Percentiles rank a stretch among this genome's conserved stretches.
These are phyloP conservation scores for Pythium chondricola DNA, from an alignment of 352 stramenopile genomes.

Conservation along the genomic window DNA sequence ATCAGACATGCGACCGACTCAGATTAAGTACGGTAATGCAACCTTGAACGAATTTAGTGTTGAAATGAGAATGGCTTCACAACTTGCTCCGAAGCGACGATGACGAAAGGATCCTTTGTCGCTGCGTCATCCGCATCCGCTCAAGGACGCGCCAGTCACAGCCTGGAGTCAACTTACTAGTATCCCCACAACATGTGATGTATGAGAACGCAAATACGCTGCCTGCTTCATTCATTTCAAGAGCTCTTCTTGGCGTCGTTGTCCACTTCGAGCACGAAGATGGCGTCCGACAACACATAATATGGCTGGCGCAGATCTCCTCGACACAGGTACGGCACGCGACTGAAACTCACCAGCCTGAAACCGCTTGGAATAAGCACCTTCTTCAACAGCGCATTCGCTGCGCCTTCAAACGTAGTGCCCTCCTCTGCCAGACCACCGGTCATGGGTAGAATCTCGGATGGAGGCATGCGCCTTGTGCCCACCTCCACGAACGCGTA, in stretches of 20 bases:
- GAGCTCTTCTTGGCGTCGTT: not conserved
- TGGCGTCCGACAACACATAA: conserved; percentile 81
- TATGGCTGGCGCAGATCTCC: conserved; percentile 75
- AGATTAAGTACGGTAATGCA: no score
- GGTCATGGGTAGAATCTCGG: conserved; percentile 58
- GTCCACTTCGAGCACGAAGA: conserved; percentile 74
- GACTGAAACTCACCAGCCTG: conserved; percentile 71
- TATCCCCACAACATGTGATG: no score
- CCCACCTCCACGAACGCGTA: conserved; percentile 75
- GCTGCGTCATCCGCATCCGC: not conserved
- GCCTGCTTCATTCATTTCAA: not conserved
- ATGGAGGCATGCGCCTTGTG: conserved; percentile 54
- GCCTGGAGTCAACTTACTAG: no score
- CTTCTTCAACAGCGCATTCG: conserved; percentile 52
- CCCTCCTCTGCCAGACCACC: conserved; percentile 55
- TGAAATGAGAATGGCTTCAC: no score
- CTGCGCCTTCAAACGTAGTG: conserved; percentile 61
- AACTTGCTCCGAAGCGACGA: no score
- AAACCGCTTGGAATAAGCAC: conserved; percentile 67
- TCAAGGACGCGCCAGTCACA: not conserved
- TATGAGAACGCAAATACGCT: no score
- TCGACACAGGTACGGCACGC: conserved; percentile 78
- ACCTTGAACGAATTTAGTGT: not conserved
- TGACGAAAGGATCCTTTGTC: not conserved
- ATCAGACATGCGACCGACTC: no score